Evolutionary conservation across 2,329 filamentous ascomycete genomes (phyloP).

Genomic region (Cryphonectria naterciae): DNA sequence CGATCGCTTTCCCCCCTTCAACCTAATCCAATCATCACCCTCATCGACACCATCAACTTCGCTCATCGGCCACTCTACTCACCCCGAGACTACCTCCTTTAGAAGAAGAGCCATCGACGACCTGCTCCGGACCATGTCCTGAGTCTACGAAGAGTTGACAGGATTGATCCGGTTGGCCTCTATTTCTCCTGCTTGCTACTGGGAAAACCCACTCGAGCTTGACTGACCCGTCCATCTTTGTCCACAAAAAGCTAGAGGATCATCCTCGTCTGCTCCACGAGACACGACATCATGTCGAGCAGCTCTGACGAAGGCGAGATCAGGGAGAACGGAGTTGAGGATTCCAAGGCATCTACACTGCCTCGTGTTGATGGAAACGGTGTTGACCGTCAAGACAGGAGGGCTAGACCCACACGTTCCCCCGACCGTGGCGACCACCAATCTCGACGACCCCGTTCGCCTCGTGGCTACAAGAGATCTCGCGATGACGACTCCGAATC

Average conservation of each 20-base stretch:
- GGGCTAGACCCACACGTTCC: slow-evolving; percentile 61
- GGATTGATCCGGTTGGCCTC: slow-evolving; percentile 38
- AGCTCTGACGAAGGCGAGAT: slow-evolving; percentile 90
- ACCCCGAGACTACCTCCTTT: neutral
- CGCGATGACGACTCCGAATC: slow-evolving; percentile 67
- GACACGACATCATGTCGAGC: slow-evolving; percentile 40
- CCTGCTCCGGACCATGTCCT: slow-evolving; percentile 31
- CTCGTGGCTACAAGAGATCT: slow-evolving; percentile 68
- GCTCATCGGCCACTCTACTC: no score
- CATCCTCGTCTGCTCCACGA: slow-evolving; percentile 21
- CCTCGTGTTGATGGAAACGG: slow-evolving; percentile 74
- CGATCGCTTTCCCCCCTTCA: neutral
- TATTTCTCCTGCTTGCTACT: slow-evolving; percentile 31
- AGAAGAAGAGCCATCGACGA: neutral
- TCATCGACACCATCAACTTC: neutral
- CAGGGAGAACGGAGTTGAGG: slow-evolving; percentile 68
- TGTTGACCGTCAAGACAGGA: slow-evolving; percentile 94
- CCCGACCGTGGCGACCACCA: slow-evolving; percentile 55
- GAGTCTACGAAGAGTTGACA: slow-evolving; percentile 33
- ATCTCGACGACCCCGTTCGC: slow-evolving; percentile 59
- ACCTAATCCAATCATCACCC: neutral
- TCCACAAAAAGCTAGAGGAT: slow-evolving; percentile 27
- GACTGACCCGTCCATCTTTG: slow-evolving; percentile 29
- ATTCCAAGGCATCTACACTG: slow-evolving; percentile 86
- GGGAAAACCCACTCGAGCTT: slow-evolving; percentile 21